Conservation (phyloP, 1,139 yeast genomes). For the Hemisphaericaspora xylofermentans region DNA sequence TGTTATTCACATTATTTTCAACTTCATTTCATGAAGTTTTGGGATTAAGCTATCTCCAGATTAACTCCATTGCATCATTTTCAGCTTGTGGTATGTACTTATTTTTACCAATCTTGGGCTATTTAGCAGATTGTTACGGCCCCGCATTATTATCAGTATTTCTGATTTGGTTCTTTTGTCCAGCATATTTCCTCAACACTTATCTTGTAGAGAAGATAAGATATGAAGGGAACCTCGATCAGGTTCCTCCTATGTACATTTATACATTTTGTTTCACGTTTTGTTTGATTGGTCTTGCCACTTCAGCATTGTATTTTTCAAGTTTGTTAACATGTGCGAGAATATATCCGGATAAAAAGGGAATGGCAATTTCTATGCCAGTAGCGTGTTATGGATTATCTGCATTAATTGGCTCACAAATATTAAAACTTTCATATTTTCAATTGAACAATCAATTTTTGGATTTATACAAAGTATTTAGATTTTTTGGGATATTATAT, state of each 20-base stretch:
- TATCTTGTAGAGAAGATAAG: conserved; percentile 12
- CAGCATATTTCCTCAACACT: conserved; percentile 60
- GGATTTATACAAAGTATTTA: conserved; percentile 55
- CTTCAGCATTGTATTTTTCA: conserved; percentile 77
- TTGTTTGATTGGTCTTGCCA: conserved; percentile 69
- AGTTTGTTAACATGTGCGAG: conserved; percentile 82
- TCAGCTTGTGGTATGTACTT: conserved; percentile 83
- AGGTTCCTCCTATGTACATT: conserved; percentile 13
- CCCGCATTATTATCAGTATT: conserved; percentile 70
- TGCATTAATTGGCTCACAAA: conserved; percentile 61
- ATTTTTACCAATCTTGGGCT: conserved; percentile 80
- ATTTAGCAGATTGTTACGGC: conserved; percentile 81
- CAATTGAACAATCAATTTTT: conserved; percentile 25
- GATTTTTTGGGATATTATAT: conserved; percentile 57
- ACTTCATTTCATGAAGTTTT: conserved; percentile 60
- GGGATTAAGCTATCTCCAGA: conserved; percentile 65
- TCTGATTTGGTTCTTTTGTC: conserved; percentile 64
- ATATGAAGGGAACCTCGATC: background rate
- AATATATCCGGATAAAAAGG: conserved; percentile 69
- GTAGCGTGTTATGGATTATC: conserved; percentile 86
- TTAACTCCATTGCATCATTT: conserved; percentile 74
- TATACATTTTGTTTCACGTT: conserved; percentile 36
- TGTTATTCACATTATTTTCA: conserved; percentile 77
- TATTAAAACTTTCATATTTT: conserved; percentile 46
- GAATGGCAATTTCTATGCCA: conserved; percentile 84